Evolutionary conservation across 2,329 filamentous ascomycete genomes (phyloP).

Genomic region (Fusarium sublunatum): DNA sequence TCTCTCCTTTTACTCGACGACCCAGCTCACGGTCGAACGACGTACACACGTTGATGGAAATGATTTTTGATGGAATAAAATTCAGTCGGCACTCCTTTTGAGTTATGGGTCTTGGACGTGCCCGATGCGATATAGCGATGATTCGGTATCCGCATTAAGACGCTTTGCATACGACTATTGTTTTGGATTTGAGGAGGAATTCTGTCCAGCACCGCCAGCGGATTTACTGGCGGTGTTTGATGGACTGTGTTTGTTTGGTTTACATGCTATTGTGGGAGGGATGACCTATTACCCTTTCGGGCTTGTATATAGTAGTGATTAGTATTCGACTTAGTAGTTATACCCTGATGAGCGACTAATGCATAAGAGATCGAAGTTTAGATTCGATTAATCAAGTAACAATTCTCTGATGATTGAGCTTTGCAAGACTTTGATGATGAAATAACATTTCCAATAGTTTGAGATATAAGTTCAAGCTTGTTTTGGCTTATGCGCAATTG

Average conservation of each 20-base stretch:
- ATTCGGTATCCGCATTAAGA: slow-evolving; percentile 42
- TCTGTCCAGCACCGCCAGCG: slow-evolving; percentile 25
- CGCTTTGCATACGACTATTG: slow-evolving; percentile 40
- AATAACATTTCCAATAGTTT: background rate
- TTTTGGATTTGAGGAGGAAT: slow-evolving; percentile 26
- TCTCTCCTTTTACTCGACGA: slow-evolving; percentile 46
- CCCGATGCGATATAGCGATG: slow-evolving; percentile 17
- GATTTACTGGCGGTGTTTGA: slow-evolving; percentile 35
- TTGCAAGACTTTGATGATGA: background rate
- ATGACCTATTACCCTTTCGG: slow-evolving; percentile 19
- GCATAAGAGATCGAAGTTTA: slow-evolving; percentile 44
- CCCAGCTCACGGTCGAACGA: slow-evolving; percentile 45
- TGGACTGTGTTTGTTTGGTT: slow-evolving; percentile 34
- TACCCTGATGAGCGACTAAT: slow-evolving; percentile 54
- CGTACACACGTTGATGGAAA: slow-evolving; percentile 46
- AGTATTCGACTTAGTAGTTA: slow-evolving; percentile 53
- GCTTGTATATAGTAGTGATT: slow-evolving; percentile 48
- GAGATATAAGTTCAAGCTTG: slow-evolving; percentile 6
- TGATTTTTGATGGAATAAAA: slow-evolving; percentile 42
- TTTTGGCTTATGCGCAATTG: slow-evolving; percentile 33
- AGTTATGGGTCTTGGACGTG: slow-evolving; percentile 15
- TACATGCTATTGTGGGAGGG: slow-evolving; percentile 36
- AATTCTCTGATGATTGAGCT: background rate
- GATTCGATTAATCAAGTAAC: slow-evolving; percentile 39
- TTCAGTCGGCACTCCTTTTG: slow-evolving; percentile 34